Base-by-base conservation (phyloP, 2,329 filamentous ascomycete genomes). In the Xylariaceae sp. region DNA sequence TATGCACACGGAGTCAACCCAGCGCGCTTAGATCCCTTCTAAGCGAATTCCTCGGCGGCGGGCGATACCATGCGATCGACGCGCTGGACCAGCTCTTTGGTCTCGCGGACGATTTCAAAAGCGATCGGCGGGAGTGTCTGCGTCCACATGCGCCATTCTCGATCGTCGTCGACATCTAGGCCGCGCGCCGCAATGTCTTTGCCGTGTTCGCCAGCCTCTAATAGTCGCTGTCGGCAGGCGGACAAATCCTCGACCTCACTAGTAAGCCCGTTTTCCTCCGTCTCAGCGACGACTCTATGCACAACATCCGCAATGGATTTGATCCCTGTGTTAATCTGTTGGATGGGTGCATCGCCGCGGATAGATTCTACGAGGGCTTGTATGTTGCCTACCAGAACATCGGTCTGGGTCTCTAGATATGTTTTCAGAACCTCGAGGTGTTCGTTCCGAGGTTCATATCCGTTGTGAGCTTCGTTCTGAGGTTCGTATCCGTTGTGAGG, bases 71-170 rank as follows among this genome's bases (percentile, higher is more conserved):
- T 60, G 61, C 68, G 67, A 51, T 72, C 74, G 10, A 78, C 68
- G n/a, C 68, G 67, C 60, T 76, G 72, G 29, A 83, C 80, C 55
- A 89, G 73, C 67, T 88, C 89, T 75, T 92, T 94, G 48, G 87
- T 88, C 71, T 91, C 87, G 55, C 87, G 80, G 6, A 88, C 89
- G 67, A 92, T 87, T 71, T 90, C 87, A 70, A 95, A 95, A n/a
- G 89, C 89, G 61, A 94, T 84, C 2, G 89, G 89, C 10, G 89
- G 89, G 47, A 95, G 73, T 26, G 82, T 85, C 68, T 87, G 84
- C 51, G 80, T 86, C 76, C 86, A 86, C 65, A 78, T 76, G 58
- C 76, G 77, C 81, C 81, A 84, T 59, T 81, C 77, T 56, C 76
- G 73, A 50, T 78, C 76, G 40, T 76, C 76, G 44, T 80, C 73